Conservation (phyloP, 1,284 basidiomycete species). For the Tilletia indica region DNA sequence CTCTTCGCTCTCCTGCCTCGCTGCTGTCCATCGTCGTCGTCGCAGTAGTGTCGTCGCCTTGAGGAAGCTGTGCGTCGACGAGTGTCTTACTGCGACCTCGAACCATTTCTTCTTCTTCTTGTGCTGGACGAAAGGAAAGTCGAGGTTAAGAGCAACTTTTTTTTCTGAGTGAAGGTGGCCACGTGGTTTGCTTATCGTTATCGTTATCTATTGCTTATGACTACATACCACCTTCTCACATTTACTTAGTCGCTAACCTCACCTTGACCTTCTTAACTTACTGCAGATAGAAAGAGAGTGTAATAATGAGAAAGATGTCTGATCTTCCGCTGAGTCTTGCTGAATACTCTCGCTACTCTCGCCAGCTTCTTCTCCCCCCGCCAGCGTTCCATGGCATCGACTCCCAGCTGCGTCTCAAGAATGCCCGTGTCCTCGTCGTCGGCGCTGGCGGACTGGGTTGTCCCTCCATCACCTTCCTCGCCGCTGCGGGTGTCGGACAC, state of each 20-base stretch:
- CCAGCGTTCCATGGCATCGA: conserved; percentile 68
- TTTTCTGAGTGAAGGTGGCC: no score
- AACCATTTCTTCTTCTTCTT: background rate
- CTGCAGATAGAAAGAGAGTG: background rate
- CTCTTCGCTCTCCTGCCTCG: background rate
- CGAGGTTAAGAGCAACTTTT: no score
- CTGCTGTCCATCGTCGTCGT: no score
- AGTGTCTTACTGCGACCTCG: background rate
- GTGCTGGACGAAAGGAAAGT: no score
- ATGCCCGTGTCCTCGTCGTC: conserved; percentile 77
- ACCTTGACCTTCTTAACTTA: no score
- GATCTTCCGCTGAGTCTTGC: conserved; percentile 54
- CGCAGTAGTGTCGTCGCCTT: no score
- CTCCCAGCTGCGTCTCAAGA: conserved; percentile 72
- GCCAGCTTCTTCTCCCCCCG: conserved; percentile 92
- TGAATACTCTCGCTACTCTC: conserved; percentile 87
- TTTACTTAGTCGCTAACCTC: no score
- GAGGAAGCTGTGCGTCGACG: background rate
- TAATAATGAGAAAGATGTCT: background rate
- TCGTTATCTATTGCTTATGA: no score
- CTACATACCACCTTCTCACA: no score
- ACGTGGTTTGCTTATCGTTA: no score
- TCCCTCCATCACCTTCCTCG: conserved; percentile 89
- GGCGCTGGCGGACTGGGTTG: conserved; percentile 96
- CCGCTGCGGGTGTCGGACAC: conserved; percentile 83